Base-by-base conservation (phyloP, 208 protist species). In the Polymyxa betae region DNA sequence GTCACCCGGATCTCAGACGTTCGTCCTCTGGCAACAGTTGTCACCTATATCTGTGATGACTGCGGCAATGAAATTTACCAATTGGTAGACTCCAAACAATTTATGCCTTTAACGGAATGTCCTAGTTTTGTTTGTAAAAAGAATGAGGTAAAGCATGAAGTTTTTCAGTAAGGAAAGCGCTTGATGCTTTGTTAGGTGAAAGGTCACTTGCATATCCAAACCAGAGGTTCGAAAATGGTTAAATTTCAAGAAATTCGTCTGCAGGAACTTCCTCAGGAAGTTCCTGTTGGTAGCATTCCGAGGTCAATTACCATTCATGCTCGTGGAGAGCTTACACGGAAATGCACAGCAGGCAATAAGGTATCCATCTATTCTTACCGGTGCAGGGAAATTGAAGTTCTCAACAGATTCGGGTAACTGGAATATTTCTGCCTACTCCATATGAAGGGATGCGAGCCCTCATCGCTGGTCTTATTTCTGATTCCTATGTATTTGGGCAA, bases 161-260 rank as follows among this genome's bases (percentile, higher is more conserved):
- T 44, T 45, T n/a, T 77, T 88, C 29, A 24, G 32, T 77, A 32
- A 16, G 16, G 12, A 16, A 35, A 32, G 0, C 0, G 72, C 16
- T 97, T 95, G 89, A 12, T 78, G 72, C 35, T 66, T 16, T 91
- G 94, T 91, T 77, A 91, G 68, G 90, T 45, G 0, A 92, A 92
- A 41, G 95, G 95, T 38, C 87, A 90, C 43, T 90, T 98, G 12
- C 88, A 91, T 20, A 10, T 97, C 45, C 93, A 96, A 89, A 97
- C 95, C 38, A 92, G 96, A 72, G 96, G 96, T 12, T 97, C 95
- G 24, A 96, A 97, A 64, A 97, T 97, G 90, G 87, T 91, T 0
- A 95, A 95, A n/a, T 97, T 96, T 91, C 96, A 98, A 93, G 94
- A 97, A 88, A 45, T 98, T 24, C 92, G 93, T 49, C 45, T 98